phyloP scores from a whole-genome alignment of 1,284 basidiomycete species.

The Flammula alnicola region DNA sequence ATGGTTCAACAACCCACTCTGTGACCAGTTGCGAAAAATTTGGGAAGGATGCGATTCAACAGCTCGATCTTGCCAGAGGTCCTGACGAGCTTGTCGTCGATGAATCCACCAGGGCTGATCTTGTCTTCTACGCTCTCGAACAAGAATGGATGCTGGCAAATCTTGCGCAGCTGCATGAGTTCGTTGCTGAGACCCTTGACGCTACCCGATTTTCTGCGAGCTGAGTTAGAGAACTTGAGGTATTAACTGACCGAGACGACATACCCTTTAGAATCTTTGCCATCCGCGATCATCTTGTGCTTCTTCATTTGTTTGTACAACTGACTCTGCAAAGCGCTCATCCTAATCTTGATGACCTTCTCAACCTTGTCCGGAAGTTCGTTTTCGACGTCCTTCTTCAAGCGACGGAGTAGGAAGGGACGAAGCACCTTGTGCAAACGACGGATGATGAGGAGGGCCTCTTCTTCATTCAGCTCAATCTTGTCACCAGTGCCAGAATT shows the following conservation, averaged over 20 bases:
- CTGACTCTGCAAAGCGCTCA: slow-evolving; percentile 94
- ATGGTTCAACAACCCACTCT: slow-evolving; percentile 60
- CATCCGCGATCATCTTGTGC: slow-evolving; percentile 94
- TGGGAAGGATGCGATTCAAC: slow-evolving; percentile 92
- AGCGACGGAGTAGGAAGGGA: slow-evolving; percentile 92
- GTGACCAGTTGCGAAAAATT: slow-evolving; percentile 92
- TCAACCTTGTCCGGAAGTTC: slow-evolving; percentile 99
- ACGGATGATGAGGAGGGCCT: slow-evolving; percentile 95
- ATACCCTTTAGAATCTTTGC: slow-evolving; percentile 78
- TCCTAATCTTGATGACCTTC: slow-evolving; percentile 98
- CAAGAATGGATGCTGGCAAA: slow-evolving; percentile 97
- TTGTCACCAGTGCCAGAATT: slow-evolving; percentile 96
- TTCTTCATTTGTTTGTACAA: slow-evolving; percentile 99
- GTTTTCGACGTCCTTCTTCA: slow-evolving; percentile 99
- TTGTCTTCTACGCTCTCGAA: slow-evolving; percentile 96
- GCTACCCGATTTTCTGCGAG: slow-evolving; percentile 75
- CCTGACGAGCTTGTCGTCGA: slow-evolving; percentile 88
- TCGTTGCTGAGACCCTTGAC: slow-evolving; percentile 94
- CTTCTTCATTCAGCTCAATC: slow-evolving; percentile 99
- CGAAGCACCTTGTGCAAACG: slow-evolving; percentile 98
- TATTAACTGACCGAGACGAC: slow-evolving; percentile 30
- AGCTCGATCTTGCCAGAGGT: slow-evolving; percentile 95
- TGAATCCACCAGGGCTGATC: slow-evolving; percentile 81
- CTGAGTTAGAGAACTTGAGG: too few relatives aligned
- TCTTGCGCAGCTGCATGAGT: slow-evolving; percentile 99